Percentiles rank a stretch among this genome's conserved stretches.
Evolutionary conservation across 2,329 filamentous ascomycete species (phyloP).

Genomic region (Lojkania enalia): DNA sequence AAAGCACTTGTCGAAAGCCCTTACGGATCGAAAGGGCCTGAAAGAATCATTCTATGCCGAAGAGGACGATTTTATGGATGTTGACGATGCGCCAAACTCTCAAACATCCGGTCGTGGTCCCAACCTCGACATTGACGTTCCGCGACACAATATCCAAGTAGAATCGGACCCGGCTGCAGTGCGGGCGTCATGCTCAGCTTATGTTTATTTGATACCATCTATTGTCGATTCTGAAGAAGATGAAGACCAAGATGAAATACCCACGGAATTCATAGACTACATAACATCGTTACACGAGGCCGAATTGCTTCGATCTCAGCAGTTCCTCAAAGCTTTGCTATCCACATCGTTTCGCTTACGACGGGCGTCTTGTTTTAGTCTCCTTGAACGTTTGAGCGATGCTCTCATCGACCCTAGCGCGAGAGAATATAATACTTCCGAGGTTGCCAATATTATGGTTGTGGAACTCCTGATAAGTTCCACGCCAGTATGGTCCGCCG

Average conservation of each 20-base stretch:
- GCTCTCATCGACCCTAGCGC: conserved; percentile 38
- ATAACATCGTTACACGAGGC: conserved; percentile 30
- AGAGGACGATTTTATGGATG: conserved; percentile 63
- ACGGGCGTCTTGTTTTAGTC: conserved; percentile 27
- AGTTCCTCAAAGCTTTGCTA: conserved; percentile 32
- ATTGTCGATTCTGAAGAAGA: conserved; percentile 14
- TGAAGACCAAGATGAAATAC: conserved; percentile 20
- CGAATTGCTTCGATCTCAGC: conserved; percentile 36
- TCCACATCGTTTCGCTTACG: conserved; percentile 26
- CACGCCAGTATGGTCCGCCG: conserved; percentile 28
- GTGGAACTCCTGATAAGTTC: conserved; percentile 38
- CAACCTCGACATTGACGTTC: conserved; percentile 39
- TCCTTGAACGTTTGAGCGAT: conserved; percentile 37
- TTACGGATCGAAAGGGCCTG: conserved; percentile 31
- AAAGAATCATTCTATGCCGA: conserved; percentile 39
- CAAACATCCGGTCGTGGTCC: conserved; percentile 56
- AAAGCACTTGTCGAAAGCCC: conserved; percentile 33
- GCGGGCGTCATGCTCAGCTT: conserved; percentile 34
- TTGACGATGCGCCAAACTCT: conserved; percentile 67
- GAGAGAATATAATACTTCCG: conserved; percentile 42
- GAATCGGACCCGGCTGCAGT: conserved; percentile 31
- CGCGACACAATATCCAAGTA: conserved; percentile 51
- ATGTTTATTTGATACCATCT: conserved; percentile 33
- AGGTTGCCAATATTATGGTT: conserved; percentile 43
- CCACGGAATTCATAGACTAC: conserved; percentile 31